Evolutionary conservation across 2,329 filamentous ascomycete genomes (phyloP), one percentile per base, ranked within the genome.

Genomic region (Phialophora expanda): DNA sequence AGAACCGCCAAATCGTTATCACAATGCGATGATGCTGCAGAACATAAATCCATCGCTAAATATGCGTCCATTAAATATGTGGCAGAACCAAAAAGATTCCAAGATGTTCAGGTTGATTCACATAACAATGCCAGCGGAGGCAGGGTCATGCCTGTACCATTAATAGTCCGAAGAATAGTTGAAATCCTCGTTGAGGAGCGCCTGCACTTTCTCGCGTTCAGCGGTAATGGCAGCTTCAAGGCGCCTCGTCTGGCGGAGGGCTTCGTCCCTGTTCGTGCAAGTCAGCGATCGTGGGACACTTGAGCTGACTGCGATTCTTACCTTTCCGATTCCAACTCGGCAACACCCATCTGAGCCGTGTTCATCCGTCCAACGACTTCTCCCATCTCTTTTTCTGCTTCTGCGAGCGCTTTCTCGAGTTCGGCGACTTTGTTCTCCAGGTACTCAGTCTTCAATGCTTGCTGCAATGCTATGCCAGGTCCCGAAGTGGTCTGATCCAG

Each of bases 361-460:
- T 92, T 94, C 89, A 96, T 94, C 69, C 90, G 85, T 66, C 88
- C 84, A 7, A 96, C 90, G 7, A 95, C 91, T 77, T 92, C 88
- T 75, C 92, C 87, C 90, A 95, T 94, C 79, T 94, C 91, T 57
- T 82, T 81, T 73, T 95, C 92, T 17, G 92, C 90, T 70, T 92
- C 86, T 4, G 85, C 79, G 12, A 96, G 83, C 17, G 93, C 90
- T 73, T 87, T 89, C 81, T 99, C 95, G 2, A 99, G 86, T 78
- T 97, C 92, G 64, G 87, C 82, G 7, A 98, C 91, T 67, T 90
- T 88, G 66, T 87, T 86, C 76, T 93, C 90, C 38, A 99, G 86
- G 65, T 86, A 83, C 67, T 90, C 86, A 60, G 94, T 88, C 80
- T 92, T 87, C 12, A 88, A 83, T 58, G 90, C 90, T 70, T 95